Percentiles rank a stretch among this genome's conserved stretches.
Evolutionary conservation across 805 yeast species (phyloP).

Genomic region (Myxozyma mucilagina): DNA sequence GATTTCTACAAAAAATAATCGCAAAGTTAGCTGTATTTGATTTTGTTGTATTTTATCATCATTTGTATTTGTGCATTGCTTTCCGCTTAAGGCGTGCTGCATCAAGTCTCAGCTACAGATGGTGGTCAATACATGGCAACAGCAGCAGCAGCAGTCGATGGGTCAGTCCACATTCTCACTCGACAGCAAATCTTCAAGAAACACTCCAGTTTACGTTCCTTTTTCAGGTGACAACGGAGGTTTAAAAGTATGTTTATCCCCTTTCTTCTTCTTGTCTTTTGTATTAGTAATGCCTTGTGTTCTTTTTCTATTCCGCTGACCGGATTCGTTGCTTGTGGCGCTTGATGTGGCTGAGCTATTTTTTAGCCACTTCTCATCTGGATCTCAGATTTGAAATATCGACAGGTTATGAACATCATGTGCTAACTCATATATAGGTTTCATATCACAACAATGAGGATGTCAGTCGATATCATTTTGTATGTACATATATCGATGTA

Average conservation of each 20-base stretch:
- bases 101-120: not conserved
- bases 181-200: slow-evolving; percentile 18
- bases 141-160: slow-evolving; percentile 6
- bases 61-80: not conserved
- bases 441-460: slow-evolving; percentile 79
- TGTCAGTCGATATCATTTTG: slow-evolving; percentile 74
- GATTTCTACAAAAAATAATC: too few species aligned
- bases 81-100: not conserved
- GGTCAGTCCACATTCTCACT: slow-evolving; percentile 18
- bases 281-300: not conserved
- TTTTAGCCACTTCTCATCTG: not conserved
- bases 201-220: slow-evolving; percentile 23
- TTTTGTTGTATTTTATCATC: not conserved
- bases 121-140: slow-evolving; percentile 29
- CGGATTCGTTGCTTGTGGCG: not conserved
- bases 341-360: not conserved
- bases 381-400: not conserved
- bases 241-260: slow-evolving; percentile 6
- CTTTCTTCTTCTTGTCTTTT: not conserved
- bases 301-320: not conserved
- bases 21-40: not conserved
- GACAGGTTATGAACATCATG: not conserved
- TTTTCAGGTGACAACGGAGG: slow-evolving; percentile 10
- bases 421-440: slow-evolving; percentile 44
- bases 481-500: slow-evolving; percentile 4